Base-by-base conservation (phyloP, 495 filamentous ascomycete species). In the Ramalina intermedia region DNA sequence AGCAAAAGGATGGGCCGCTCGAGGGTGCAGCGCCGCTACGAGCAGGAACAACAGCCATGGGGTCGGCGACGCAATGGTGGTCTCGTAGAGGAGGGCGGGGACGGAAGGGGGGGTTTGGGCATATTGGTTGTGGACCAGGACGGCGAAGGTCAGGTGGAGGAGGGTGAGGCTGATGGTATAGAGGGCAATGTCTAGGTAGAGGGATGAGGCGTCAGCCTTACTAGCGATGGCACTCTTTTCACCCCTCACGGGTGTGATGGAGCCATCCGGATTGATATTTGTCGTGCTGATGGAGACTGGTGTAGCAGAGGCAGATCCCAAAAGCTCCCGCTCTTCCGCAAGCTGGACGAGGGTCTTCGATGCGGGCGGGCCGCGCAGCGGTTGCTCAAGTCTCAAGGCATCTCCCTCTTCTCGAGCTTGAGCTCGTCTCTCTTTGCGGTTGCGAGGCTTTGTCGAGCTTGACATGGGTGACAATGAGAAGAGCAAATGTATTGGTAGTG, bases 111-210 rank as follows among this genome's bases (percentile, higher is more conserved):
- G 55, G 81, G 66, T 26, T 57, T 82, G 72, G 9, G 81, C 76
- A 59, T 94, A 96, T 69, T 96, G 93, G 61, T 89, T 79, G 43
- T 89, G 84, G 6, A 93, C 85, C n/a, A 96, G 70, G 44, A 90
- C 84, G 55, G 91, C 86, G 23, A 98, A 72, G 2, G 86, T 88
- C 55, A 93, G 79, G 63, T 95, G 85, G 23, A 95, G 70, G 68
- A 86, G 86, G 16, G 78, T 72, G 55, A 96, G 67, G 38, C 82
- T 83, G 4, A 80, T 54, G 9, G 80, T 75, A 24, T 79, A 68
- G 24, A 76, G 60, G 3, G 69, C 20, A 38, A 70, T 70, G 55
- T 75, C 71, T 50, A 74, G 55, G 44, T 72, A 57, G 4, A 69
- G 69, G 64, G 42, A 56, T 12, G 33, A 27, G 18, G 40, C 43